Percentiles rank a stretch among this genome's conserved stretches.
These are phyloP conservation scores for Colletotrichum coccodes DNA, from an alignment of 2,329 filamentous ascomycete species.

Conservation along the genomic window DNA sequence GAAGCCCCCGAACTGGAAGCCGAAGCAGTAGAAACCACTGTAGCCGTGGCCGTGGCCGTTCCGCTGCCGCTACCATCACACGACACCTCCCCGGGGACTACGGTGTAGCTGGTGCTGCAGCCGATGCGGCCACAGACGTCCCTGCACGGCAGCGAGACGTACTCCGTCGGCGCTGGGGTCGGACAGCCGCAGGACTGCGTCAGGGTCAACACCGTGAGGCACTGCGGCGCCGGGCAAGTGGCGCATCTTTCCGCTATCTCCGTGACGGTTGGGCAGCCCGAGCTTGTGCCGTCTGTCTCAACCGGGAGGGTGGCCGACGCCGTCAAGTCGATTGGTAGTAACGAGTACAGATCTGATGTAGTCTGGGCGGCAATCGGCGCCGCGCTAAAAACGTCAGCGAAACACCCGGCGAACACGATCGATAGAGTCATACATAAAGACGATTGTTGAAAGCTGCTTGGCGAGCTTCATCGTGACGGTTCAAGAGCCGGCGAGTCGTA, in stretches of 20 bases:
- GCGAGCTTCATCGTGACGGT: neutral
- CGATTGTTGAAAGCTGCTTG: neutral
- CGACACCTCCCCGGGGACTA: conserved; percentile 23
- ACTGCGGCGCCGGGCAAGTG: conserved; percentile 44
- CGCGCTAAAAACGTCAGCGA: neutral
- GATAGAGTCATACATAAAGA: neutral
- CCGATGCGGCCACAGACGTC: conserved; percentile 41
- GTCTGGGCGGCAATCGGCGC: conserved; percentile 11
- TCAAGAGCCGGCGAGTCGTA: neutral
- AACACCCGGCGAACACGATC: neutral
- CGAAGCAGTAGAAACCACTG: neutral
- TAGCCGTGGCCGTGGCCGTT: neutral
- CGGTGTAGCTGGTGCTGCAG: conserved; percentile 37
- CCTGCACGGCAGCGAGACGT: conserved; percentile 41
- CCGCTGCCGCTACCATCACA: conserved; percentile 4
- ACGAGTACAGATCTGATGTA: neutral
- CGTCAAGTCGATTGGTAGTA: neutral
- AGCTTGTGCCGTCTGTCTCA: neutral
- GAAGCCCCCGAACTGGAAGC: neutral
- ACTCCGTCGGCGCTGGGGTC: conserved; percentile 40
- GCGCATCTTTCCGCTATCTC: conserved; percentile 43
- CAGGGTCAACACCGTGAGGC: conserved; percentile 42
- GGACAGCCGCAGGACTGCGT: conserved; percentile 46
- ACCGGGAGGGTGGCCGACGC: neutral
- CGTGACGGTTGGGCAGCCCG: conserved; percentile 47